Percentiles rank a stretch among this genome's conserved stretches.
These are phyloP conservation scores for Cytospora mali DNA, from an alignment of 2,329 filamentous ascomycete species.

Conservation along the genomic window DNA sequence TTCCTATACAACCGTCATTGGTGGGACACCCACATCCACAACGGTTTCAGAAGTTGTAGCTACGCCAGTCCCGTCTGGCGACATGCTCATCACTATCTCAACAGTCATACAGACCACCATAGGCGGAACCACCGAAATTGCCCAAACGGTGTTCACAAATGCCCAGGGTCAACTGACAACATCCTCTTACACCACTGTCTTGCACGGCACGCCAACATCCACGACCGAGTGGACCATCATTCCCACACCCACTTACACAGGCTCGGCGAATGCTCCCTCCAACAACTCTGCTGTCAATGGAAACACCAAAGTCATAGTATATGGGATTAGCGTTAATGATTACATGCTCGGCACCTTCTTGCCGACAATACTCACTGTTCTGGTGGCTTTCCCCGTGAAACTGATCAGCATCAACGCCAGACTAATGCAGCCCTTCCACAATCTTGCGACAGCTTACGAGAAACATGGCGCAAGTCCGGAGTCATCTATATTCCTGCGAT, in stretches of 20 bases:
- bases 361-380: conserved; percentile 22
- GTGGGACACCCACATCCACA: background rate
- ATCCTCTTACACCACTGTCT: background rate
- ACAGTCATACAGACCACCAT: background rate
- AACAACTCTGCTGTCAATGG: background rate
- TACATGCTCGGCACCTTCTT: conserved; percentile 24
- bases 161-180: background rate
- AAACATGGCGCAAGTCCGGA: background rate
- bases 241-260: background rate
- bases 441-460: conserved; percentile 6
- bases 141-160: background rate
- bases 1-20: background rate
- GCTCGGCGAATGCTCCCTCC: background rate
- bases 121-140: conserved; percentile 1
- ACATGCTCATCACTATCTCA: background rate
- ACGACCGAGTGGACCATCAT: background rate
- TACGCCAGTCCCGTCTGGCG: background rate
- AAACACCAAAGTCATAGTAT: background rate
- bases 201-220: conserved; percentile 1
- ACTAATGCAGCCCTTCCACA: conserved; percentile 27
- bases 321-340: conserved; percentile 3
- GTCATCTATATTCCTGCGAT: conserved; percentile 17
- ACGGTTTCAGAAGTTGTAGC: background rate
- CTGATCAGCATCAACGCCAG: conserved; percentile 27
- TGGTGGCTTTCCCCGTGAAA: conserved; percentile 20